Base-by-base conservation (phyloP, 257 asterid species). In the Prunella vulgaris region DNA sequence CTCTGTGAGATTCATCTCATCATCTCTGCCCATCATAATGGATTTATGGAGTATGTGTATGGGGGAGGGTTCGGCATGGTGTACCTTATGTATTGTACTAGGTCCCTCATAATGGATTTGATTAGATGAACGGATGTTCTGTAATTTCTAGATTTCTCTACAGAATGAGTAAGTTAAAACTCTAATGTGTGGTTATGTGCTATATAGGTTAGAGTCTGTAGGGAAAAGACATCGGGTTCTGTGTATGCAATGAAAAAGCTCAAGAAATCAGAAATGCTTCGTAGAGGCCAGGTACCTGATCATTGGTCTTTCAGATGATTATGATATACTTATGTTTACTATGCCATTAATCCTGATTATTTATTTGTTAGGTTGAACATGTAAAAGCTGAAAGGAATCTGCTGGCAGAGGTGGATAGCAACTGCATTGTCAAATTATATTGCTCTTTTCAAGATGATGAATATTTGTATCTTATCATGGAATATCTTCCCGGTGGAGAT, bases 161-260 rank as follows among this genome's bases (percentile, higher is more conserved):
- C 33, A 70, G 12, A 18, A 24, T 21, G 62, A 22, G 21, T 73
- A 40, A 74, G 40, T 35, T 25, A 62, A 51, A 14, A 15, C 58
- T 32, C 63, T 68, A 57, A 67, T 56, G 30, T 6, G 54, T 76
- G 57, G 57, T 63, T 71, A 54, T 70, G 75, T 64, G 58, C 30
- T 65, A 60, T 77, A 51, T 85, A 93, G 99, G 99, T 93, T 42
- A 84, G 97, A 84, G 80, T 93, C 66, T 93, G 99, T 79, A 93
- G 94, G 70, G 99, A 93, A 84, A 93, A 80, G 84, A 86, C 89
- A 62, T 86, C 97, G 7, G 96, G 93, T 51, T 86, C 86, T n/a
- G 98, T 87, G 30, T 93, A 88, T 77, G 98, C 98, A 42, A 93
- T 93, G 98, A 93, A 93, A 81, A 93, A 93, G 84, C 97, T 93